These are phyloP conservation scores for Pinus tabuliformis DNA, from an alignment of 75 land plant species.

Conservation along the genomic window DNA sequence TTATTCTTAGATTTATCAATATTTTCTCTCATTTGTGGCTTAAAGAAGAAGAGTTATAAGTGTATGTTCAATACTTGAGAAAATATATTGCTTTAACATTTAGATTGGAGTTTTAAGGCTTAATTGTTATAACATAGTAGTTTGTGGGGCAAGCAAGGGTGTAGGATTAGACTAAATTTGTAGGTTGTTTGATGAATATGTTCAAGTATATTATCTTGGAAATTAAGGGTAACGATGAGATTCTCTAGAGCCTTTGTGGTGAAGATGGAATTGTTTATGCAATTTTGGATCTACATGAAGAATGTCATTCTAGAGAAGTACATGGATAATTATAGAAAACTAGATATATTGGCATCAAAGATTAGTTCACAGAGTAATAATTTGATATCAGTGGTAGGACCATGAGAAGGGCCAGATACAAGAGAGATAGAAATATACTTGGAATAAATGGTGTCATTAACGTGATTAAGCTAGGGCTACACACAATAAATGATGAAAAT, in stretches of 20 bases:
- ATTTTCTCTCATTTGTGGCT: constrained; percentile 60
- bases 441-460: too few species aligned
- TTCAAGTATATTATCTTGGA: constrained; percentile 83
- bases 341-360: constrained; percentile 60
- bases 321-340: constrained; percentile 56
- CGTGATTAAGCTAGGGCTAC: too few species aligned
- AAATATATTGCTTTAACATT: constrained; percentile 67
- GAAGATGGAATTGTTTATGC: constrained; percentile 84
- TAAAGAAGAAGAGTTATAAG: constrained; percentile 73
- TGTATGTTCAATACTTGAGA: constrained; percentile 68
- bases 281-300: constrained; percentile 85
- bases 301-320: constrained; percentile 80
- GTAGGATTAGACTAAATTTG: constrained; percentile 40
- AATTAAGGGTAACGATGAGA: constrained; percentile 77
- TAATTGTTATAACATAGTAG: constrained; percentile 49
- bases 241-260: constrained; percentile 61
- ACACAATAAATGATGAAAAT: too few species aligned
- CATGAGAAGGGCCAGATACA: neutral
- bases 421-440: too few species aligned
- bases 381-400: constrained; percentile 39
- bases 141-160: too few species aligned
- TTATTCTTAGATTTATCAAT: constrained; percentile 50
- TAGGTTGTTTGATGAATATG: constrained; percentile 60
- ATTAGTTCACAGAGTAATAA: constrained; percentile 68
- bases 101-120: constrained; percentile 52